Base-by-base conservation (phyloP, 352 stramenopile genomes). In the Phytophthora parvispora region DNA sequence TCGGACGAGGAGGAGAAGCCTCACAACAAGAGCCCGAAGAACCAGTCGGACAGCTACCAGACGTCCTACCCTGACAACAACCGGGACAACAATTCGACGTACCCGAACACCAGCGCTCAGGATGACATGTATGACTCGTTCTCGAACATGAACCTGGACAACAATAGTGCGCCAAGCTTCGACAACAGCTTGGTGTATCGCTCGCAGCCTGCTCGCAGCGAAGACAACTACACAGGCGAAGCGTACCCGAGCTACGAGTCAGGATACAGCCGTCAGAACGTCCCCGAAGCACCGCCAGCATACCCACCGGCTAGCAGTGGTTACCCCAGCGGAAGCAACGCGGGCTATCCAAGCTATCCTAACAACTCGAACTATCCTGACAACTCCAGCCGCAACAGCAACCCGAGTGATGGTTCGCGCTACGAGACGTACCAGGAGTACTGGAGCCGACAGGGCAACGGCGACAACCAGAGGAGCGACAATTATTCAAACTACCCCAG, bases 381-480 rank as follows among this genome's bases (percentile, higher is more conserved):
- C 6, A 29, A 31, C 24, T 27, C 43, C 2, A 29, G 43, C 13
- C 22, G 43, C 29, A 8, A 29, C 43, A 51, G 20, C 22, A 31
- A 51, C 24, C 43, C 24, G 13, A 48, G 52, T 49, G 22, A 29
- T 28, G 16, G 32, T 18, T 48, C 52, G n/a, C 36, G 54, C 7
- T 69, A 64, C 18, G 66, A 74, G 32, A 74, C 10, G n/a, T 69
- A 74, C 22, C 49, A 74, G 45, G 66, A 74, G 52, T 74, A 74
- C 45, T 74, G 66, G 66, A 56, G 36, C 32, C 59, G 45, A 64
- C 51, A 49, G 20, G 36, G 12, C 20, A 53, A 48, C 18, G 20
- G n/a, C 12, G 16, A 27, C 6, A 61, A 55, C 16, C 53, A 50
- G 36, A 49, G 36, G 25, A 53, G 34, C 16, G 47, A 53, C 38